A percentile compares a stretch with the other conserved stretches of the same genome.
Evolutionary conservation across 1,139 yeast species (phyloP).

Genomic region (Casaregolazyma suthepensis): DNA sequence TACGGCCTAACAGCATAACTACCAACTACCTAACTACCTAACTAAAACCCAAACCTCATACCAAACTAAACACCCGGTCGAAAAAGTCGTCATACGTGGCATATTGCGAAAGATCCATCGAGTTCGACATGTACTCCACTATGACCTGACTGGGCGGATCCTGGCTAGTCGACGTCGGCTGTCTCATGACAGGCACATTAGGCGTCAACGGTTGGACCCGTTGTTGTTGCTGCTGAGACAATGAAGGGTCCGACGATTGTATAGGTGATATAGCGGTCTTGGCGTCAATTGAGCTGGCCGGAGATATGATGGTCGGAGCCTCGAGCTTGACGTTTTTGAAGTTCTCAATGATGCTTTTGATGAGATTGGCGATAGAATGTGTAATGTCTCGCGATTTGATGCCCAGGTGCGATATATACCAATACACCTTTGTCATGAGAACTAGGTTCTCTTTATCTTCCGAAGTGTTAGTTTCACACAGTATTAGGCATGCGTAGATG

Average conservation of each 20-base stretch:
- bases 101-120: slow-evolving; percentile 17
- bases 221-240: not conserved
- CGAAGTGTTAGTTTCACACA: slow-evolving; percentile 34
- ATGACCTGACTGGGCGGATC: slow-evolving; percentile 1
- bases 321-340: slow-evolving; percentile 21
- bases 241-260: not conserved
- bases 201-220: not conserved
- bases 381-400: slow-evolving; percentile 50
- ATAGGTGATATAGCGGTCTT: not conserved
- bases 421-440: slow-evolving; percentile 45
- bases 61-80: slow-evolving; percentile 15
- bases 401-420: slow-evolving; percentile 51
- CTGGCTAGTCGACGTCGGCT: not conserved
- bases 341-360: slow-evolving; percentile 44
- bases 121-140: slow-evolving; percentile 3
- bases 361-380: slow-evolving; percentile 48
- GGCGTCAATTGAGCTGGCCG: slow-evolving; percentile 1
- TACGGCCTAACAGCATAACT: slow-evolving; percentile 9
- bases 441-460: slow-evolving; percentile 27
- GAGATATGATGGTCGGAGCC: not conserved
- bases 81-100: slow-evolving; percentile 20
- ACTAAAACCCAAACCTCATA: not conserved
- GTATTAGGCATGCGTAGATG: slow-evolving; percentile 46
- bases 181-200: not conserved
- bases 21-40: not conserved